phyloP scores from a whole-genome alignment of 176 grass and related monocot species.

The Oryza australiensis region DNA sequence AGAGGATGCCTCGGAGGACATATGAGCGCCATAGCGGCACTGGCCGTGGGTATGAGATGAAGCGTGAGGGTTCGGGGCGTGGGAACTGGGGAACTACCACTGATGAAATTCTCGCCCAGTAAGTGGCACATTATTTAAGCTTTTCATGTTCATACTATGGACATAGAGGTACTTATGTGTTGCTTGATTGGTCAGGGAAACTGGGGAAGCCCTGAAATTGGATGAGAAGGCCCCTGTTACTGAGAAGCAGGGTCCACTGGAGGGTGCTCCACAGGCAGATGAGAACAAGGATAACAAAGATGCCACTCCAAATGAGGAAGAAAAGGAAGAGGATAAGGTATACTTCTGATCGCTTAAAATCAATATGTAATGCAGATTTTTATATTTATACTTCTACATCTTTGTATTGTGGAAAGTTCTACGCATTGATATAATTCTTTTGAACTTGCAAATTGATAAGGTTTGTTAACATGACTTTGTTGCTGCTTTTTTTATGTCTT shows the following conservation, averaged over 20 bases:
- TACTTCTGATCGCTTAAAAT: not conserved
- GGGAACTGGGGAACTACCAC: slow-evolving; percentile 87
- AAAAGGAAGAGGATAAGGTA: slow-evolving; percentile 95
- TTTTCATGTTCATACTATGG: not conserved
- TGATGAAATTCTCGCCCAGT: slow-evolving; percentile 64
- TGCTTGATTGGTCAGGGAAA: slow-evolving; percentile 64
- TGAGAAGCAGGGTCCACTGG: slow-evolving; percentile 62
- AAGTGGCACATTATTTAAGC: slow-evolving; percentile 7
- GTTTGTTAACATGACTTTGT: not conserved
- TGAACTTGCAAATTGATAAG: not conserved
- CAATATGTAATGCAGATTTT: not conserved
- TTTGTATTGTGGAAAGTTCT: not conserved
- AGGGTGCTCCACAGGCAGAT: slow-evolving; percentile 37
- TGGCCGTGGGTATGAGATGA: slow-evolving; percentile 74
- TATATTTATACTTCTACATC: not conserved
- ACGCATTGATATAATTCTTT: not conserved
- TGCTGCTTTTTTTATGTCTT: not conserved
- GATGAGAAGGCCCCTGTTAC: slow-evolving; percentile 57
- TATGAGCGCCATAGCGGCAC: slow-evolving; percentile 85
- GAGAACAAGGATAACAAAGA: slow-evolving; percentile 62
- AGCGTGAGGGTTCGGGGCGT: slow-evolving; percentile 72
- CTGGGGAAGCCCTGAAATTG: slow-evolving; percentile 51
- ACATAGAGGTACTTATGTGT: not conserved
- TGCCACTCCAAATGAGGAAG: slow-evolving; percentile 44
- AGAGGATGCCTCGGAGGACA: slow-evolving; percentile 58